These are phyloP conservation scores for Aspergillus vadensis DNA, from an alignment of 2,329 filamentous ascomycete genomes.

Conservation along the genomic window DNA sequence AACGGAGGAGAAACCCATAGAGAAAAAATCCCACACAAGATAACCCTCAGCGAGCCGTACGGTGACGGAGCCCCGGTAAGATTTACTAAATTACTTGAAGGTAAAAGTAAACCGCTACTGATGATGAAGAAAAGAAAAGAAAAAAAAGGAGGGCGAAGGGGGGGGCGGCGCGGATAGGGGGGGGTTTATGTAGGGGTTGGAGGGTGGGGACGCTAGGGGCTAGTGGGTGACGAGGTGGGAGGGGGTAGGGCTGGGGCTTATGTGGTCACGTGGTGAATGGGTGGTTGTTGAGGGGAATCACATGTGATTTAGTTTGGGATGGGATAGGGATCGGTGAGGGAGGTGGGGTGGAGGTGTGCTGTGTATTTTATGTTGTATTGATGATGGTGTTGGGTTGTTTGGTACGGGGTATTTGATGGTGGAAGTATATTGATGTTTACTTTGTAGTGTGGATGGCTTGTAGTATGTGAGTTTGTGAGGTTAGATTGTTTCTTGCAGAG, in stretches of 20 bases:
- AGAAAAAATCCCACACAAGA: conserved; percentile 44
- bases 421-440: too few species aligned
- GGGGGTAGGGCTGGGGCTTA: conserved; percentile 22
- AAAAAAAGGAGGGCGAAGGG: conserved; percentile 31
- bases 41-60: conserved; percentile 54
- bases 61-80: conserved; percentile 50
- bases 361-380: background rate
- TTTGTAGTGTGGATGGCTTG: too few species aligned
- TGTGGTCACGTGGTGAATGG: background rate
- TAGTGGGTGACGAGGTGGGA: conserved; percentile 13
- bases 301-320: conserved; percentile 17
- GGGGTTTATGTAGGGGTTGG: conserved; percentile 34
- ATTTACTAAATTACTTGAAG: conserved; percentile 42
- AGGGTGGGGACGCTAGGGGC: conserved; percentile 25
- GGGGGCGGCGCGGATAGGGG: background rate
- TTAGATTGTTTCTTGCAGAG: too few species aligned
- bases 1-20: conserved; percentile 53
- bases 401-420: too few species aligned
- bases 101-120: conserved; percentile 55
- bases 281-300: background rate
- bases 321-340: background rate
- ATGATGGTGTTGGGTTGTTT: too few species aligned
- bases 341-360: background rate
- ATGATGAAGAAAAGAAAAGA: conserved; percentile 49
- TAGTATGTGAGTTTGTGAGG: too few species aligned